phyloP scores from a whole-genome alignment of 2,329 filamentous ascomycete species.

The Pseudogymnoascus sp. region DNA sequence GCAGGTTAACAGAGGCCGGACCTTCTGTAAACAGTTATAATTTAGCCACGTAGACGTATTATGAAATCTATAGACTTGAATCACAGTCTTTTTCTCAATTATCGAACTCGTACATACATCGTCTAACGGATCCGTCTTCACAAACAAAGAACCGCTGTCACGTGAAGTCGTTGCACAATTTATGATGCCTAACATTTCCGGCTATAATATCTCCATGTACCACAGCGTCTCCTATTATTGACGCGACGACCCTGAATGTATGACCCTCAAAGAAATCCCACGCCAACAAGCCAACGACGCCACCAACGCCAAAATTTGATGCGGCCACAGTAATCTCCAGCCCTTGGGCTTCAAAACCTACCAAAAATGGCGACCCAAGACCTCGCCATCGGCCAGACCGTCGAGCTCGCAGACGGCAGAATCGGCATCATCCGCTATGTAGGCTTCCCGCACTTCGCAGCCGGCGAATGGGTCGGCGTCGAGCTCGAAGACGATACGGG shows the following conservation, averaged over 20 bases:
- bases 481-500: conserved; percentile 74
- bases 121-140: background rate
- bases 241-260: background rate
- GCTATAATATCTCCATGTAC: background rate
- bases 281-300: background rate
- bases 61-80: background rate
- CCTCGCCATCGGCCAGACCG: conserved; percentile 8
- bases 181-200: background rate
- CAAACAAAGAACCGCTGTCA: background rate
- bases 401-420: conserved; percentile 71
- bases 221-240: conserved; percentile 8
- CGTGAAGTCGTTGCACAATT: background rate
- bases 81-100: background rate
- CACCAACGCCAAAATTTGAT: background rate
- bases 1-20: conserved; percentile 72
- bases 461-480: conserved; percentile 81
- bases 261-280: background rate
- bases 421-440: conserved; percentile 71
- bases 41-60: background rate
- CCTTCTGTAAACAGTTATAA: conserved; percentile 49
- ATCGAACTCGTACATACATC: background rate
- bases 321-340: background rate
- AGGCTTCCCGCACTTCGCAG: conserved; percentile 69
- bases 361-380: background rate
- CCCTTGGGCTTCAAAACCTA: background rate